These are phyloP conservation scores for Incumbomyces delicatus DNA, from an alignment of 2,329 filamentous ascomycete species.

Conservation along the genomic window DNA sequence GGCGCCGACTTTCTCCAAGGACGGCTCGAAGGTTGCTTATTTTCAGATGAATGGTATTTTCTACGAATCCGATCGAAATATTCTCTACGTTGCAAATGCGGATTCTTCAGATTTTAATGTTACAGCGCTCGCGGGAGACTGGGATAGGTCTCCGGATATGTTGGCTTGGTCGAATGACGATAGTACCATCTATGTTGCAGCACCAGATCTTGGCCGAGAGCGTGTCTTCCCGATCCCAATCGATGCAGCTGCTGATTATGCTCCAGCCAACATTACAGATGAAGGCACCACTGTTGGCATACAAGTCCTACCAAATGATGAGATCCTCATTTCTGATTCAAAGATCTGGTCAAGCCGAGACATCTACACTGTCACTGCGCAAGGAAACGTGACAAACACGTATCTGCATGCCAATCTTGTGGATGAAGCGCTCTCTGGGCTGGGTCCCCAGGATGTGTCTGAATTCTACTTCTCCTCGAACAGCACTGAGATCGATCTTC, in stretches of 20 bases:
- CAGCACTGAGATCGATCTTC: conserved; percentile 28
- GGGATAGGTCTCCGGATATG: conserved; percentile 45
- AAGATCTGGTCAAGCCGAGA: conserved; percentile 29
- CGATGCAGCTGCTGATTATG: conserved; percentile 24
- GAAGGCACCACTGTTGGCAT: conserved; percentile 25
- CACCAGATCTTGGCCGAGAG: conserved; percentile 57
- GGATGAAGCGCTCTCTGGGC: conserved; percentile 28
- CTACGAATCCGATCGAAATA: conserved; percentile 69
- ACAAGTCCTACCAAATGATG: conserved; percentile 22
- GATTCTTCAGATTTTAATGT: conserved; percentile 27
- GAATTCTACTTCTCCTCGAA: conserved; percentile 31
- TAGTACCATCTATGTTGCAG: conserved; percentile 59
- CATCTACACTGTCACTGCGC: conserved; percentile 26
- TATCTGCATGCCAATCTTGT: conserved; percentile 31
- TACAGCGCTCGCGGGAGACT: conserved; percentile 28
- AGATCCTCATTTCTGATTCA: conserved; percentile 26
- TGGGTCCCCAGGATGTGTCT: conserved; percentile 27
- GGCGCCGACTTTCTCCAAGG: conserved; percentile 65
- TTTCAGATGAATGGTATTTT: conserved; percentile 64
- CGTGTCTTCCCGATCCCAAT: conserved; percentile 28
- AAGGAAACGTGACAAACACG: conserved; percentile 21
- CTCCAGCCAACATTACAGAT: conserved; percentile 30
- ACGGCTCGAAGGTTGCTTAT: conserved; percentile 63
- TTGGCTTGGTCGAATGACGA: conserved; percentile 46
- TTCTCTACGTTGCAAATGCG: conserved; percentile 34